Percentiles rank a stretch among this genome's conserved stretches.
Evolutionary conservation across 257 asterid genomes (phyloP).

Genomic region (Nicotiana knightiana): DNA sequence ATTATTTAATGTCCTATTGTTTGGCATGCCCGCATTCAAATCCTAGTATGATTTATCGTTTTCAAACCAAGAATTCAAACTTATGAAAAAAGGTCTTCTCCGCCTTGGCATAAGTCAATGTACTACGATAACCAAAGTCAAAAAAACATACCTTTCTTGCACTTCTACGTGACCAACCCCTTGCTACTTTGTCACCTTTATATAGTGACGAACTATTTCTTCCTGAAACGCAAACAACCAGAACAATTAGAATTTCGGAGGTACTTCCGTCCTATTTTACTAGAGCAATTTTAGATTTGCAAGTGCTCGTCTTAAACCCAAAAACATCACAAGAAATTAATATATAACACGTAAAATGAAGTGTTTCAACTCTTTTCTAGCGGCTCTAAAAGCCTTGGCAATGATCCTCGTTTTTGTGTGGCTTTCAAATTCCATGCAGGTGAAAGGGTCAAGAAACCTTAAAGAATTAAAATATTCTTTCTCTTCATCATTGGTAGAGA

Average conservation of each 20-base stretch:
- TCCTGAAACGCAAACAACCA: background rate
- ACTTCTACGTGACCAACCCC: background rate
- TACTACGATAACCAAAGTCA: background rate
- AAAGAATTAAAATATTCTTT: background rate
- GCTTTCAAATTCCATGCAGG: background rate
- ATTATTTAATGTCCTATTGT: background rate
- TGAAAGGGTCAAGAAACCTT: constrained; percentile 18
- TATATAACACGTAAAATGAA: background rate
- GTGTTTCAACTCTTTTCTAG: background rate
- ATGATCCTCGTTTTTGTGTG: constrained; percentile 13
- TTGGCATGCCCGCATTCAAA: background rate
- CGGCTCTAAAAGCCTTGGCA: constrained; percentile 16
- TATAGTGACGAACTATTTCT: background rate
- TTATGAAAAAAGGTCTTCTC: background rate
- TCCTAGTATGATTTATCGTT: background rate
- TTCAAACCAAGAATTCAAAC: background rate
- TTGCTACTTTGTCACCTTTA: background rate
- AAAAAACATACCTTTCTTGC: constrained; percentile 3
- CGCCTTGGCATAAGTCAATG: background rate
- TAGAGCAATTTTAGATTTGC: background rate
- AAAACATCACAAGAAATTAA: background rate
- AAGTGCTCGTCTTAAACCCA: background rate
- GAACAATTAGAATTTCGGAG: background rate
- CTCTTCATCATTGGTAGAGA: background rate
- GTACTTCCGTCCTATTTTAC: background rate